Percentiles rank a stretch among this genome's conserved stretches.
phyloP scores from a whole-genome alignment of 73 alveolate species.

The Paraurostyla sp. region DNA sequence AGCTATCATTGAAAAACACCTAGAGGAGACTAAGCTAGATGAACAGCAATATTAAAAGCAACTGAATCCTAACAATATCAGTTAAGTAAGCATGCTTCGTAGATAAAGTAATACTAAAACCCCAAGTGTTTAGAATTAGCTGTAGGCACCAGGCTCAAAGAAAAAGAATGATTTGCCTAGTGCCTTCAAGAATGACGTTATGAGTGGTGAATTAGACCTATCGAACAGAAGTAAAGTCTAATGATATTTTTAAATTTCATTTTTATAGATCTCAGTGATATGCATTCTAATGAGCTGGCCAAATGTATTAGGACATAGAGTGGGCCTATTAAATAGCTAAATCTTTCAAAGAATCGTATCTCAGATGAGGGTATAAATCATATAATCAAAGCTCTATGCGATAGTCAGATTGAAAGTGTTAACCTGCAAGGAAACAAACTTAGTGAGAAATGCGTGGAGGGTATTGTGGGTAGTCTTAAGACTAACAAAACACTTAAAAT shows the following conservation, averaged over 20 bases:
- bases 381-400: conserved; percentile 24
- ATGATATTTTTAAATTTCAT: background rate
- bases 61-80: too few relatives aligned
- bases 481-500: conserved; percentile 24
- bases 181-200: background rate
- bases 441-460: conserved; percentile 27
- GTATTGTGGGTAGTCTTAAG: conserved; percentile 34
- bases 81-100: background rate
- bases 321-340: background rate
- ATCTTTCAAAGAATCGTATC: background rate
- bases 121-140: background rate
- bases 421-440: conserved; percentile 18
- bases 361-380: conserved; percentile 35
- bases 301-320: background rate
- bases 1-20: background rate
- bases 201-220: conserved; percentile 14
- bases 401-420: background rate
- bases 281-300: conserved; percentile 35
- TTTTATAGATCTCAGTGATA: conserved; percentile 26
- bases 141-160: background rate
- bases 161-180: conserved; percentile 31
- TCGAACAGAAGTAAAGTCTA: conserved; percentile 28
- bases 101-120: background rate
- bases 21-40: background rate
- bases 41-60: background rate